Evolutionary conservation across 2,329 filamentous ascomycete species (phyloP), one percentile per base, ranked within the genome.

Genomic region (Alternaria arbusti): DNA sequence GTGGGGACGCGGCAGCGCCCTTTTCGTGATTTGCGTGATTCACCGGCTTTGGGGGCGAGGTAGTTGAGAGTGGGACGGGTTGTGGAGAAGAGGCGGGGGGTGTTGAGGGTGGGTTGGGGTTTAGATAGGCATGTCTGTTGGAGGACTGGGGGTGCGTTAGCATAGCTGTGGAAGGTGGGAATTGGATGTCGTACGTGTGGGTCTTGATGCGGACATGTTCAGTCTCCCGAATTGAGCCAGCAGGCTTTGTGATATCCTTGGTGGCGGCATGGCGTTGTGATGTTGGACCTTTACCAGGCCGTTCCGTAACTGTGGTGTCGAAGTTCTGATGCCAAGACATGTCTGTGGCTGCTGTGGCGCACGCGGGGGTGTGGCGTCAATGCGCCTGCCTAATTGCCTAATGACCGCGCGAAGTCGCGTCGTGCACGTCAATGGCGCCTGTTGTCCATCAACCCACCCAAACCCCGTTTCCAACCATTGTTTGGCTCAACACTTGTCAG

Each of bases 1-100:
- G 94, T 99, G 23, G 92, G 88, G 52, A 98, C 94, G 73, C 93
- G 89, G 54, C 92, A 91, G 2, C 94, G 89, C 43, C 95, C 96
- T 83, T 97, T 97, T 68, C 87, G 87, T 71, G 94, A 94, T 85
- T 96, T 97, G 80, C 92, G 93, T 76, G 89, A 91, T 78, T 93
- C 94, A 69, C 92, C 89, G 73, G 90, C 82, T 74, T 88, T 91
- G 32, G 95, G 95, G 61, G 92, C 87, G 51, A 98, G 91, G 94
- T 94, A 98, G 77, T 88, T 91, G 70, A 78, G 85, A 67, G 77
- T 82, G 75, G 68, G 83, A 68, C 75, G 86, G 64, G 92, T 92
- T 30, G 90, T 91, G 43, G 93, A 93, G 82, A 97, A 96, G 65
- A 87, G 82, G 78, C 91, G 87, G 68, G 45, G 32, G 8, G 44